phyloP scores from a whole-genome alignment of 768 basidiomycete genomes.

The Boletus pseudopeckii region DNA sequence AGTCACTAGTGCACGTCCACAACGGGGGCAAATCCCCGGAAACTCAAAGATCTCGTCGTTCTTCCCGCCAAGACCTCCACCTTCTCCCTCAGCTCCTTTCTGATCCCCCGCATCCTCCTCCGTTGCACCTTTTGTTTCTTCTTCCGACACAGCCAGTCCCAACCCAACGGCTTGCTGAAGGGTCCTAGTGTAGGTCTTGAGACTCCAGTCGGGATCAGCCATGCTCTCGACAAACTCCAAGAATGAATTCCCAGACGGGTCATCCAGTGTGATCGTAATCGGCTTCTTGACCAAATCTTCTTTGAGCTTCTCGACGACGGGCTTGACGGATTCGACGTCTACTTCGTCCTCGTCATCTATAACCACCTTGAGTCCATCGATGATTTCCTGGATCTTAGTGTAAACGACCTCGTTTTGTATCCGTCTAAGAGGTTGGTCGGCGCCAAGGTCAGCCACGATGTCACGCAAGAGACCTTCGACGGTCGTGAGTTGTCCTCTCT shows the following conservation, averaged over 20 bases:
- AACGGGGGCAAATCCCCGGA: slow-evolving; percentile 84
- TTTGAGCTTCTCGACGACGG: slow-evolving; percentile 32
- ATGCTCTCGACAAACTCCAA: slow-evolving; percentile 85
- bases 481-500: slow-evolving; percentile 92
- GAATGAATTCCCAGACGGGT: slow-evolving; percentile 96
- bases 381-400: slow-evolving; percentile 68
- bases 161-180: slow-evolving; percentile 76
- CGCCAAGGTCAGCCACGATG: slow-evolving; percentile 71
- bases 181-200: slow-evolving; percentile 78
- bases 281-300: slow-evolving; percentile 56
- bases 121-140: slow-evolving; percentile 20
- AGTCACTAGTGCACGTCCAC: slow-evolving; percentile 78
- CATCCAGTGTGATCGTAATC: slow-evolving; percentile 85
- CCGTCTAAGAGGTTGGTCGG: slow-evolving; percentile 80
- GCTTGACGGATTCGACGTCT: slow-evolving; percentile 22
- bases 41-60: slow-evolving; percentile 91
- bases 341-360: slow-evolving; percentile 56
- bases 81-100: slow-evolving; percentile 15
- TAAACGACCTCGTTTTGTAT: slow-evolving; percentile 73
- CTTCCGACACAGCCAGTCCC: slow-evolving; percentile 61
- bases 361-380: slow-evolving; percentile 62
- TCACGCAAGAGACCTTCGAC: slow-evolving; percentile 90
- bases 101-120: background rate
- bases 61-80: slow-evolving; percentile 32
- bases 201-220: slow-evolving; percentile 90